Percentiles rank a stretch among this genome's conserved stretches.
Evolutionary conservation across 2,329 filamentous ascomycete genomes (phyloP).

Genomic region (Byssothecium circinans): DNA sequence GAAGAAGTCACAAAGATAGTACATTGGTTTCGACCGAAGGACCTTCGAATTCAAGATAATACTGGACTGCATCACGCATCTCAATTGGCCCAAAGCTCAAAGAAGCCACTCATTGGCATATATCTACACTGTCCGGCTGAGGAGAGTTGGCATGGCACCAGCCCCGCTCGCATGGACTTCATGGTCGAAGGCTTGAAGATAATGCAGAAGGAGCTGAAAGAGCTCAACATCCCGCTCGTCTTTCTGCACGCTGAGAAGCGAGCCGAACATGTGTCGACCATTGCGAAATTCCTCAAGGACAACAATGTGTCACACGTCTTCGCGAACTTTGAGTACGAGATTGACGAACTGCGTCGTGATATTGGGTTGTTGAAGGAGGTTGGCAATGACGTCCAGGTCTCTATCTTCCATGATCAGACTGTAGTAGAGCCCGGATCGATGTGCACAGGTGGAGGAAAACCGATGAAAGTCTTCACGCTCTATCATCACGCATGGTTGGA

Average conservation of each 20-base stretch:
- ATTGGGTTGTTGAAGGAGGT: constrained; percentile 46
- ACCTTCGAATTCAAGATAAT: constrained; percentile 55
- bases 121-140: constrained; percentile 53
- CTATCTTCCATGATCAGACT: constrained; percentile 54
- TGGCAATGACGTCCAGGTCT: constrained; percentile 44
- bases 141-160: constrained; percentile 55
- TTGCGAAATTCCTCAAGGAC: constrained; percentile 49
- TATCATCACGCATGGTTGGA: constrained; percentile 53
- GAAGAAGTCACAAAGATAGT: constrained; percentile 47
- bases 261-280: constrained; percentile 45
- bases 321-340: constrained; percentile 52
- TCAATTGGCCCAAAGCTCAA: constrained; percentile 48
- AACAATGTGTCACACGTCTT: constrained; percentile 52
- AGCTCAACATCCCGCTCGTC: constrained; percentile 54
- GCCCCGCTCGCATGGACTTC: constrained; percentile 53
- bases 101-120: constrained; percentile 48
- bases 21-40: constrained; percentile 57
- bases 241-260: constrained; percentile 49
- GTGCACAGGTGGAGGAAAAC: constrained; percentile 46
- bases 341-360: constrained; percentile 51
- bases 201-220: constrained; percentile 50
- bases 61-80: constrained; percentile 51
- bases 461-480: constrained; percentile 56
- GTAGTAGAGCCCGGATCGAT: constrained; percentile 52
- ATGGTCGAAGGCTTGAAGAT: constrained; percentile 49